Evolutionary conservation across 768 basidiomycete species (phyloP).

Genomic region (Strobilomyces confusus): DNA sequence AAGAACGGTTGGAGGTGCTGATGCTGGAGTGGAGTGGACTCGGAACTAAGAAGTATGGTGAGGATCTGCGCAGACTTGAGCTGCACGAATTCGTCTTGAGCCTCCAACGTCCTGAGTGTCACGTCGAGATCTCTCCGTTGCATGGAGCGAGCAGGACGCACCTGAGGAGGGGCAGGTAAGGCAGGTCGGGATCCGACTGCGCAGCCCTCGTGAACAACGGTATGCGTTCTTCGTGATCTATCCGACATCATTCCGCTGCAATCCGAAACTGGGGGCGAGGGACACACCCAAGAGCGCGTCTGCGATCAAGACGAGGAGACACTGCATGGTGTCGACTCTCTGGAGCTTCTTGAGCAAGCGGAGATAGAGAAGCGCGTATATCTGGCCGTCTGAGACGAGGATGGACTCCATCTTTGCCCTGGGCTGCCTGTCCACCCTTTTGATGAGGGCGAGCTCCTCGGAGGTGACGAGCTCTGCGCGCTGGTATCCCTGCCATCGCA

Average conservation of each 20-base stretch:
- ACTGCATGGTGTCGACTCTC: slow-evolving; percentile 84
- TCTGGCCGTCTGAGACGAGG: slow-evolving; percentile 74
- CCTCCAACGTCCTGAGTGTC: slow-evolving; percentile 62
- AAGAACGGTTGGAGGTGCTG: slow-evolving; percentile 61
- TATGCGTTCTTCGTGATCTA: slow-evolving; percentile 88
- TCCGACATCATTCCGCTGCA: neutral
- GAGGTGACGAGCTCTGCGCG: slow-evolving; percentile 85
- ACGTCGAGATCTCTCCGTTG: slow-evolving; percentile 2
- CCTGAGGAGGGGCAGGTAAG: slow-evolving; percentile 78
- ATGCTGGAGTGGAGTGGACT: slow-evolving; percentile 43
- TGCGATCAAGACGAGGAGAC: slow-evolving; percentile 78
- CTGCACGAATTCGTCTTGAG: slow-evolving; percentile 93
- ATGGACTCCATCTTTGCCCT: slow-evolving; percentile 70
- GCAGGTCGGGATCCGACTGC: slow-evolving; percentile 72
- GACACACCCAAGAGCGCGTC: slow-evolving; percentile 78
- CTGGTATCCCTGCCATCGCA: slow-evolving; percentile 74
- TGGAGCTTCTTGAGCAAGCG: slow-evolving; percentile 83
- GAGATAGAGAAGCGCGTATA: slow-evolving; percentile 87
- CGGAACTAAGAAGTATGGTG: slow-evolving; percentile 73
- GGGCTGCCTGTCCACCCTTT: slow-evolving; percentile 84
- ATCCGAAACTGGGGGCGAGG: neutral
- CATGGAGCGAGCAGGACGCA: slow-evolving; percentile 23
- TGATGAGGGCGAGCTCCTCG: slow-evolving; percentile 84
- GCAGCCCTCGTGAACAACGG: slow-evolving; percentile 62
- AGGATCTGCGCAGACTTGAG: slow-evolving; percentile 86